Base-by-base conservation (phyloP, 1,284 basidiomycete species). In the Puccinia polysora region DNA sequence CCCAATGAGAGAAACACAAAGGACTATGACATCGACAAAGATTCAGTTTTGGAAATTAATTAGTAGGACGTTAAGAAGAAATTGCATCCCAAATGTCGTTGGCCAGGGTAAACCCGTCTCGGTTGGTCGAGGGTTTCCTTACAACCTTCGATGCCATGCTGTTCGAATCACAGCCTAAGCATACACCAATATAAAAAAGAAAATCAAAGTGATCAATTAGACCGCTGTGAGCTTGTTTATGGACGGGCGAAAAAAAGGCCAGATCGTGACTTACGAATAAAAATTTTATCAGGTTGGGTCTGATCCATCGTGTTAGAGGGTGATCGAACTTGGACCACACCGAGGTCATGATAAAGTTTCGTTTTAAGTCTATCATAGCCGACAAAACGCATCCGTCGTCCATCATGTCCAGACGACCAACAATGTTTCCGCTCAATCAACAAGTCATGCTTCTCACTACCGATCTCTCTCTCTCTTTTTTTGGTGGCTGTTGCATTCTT, bases 271-370 rank as follows among this genome's bases (percentile, higher is more conserved):
- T 14, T 52, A 70, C 67, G 40, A 23, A 70, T 49, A n/a, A 70
- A 70, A 20, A 70, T 34, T 40, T 70, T 70, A 2, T 70, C 43
- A 20, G 32, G 20, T 4, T 45, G 12, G 2, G 36, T 4, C 8
- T 59, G 20, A 38, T 34, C n/a, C 30, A 15, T 36, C 25, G 23
- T 59, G 34, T 60, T 60, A 18, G 43, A 28, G 34, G 45, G 32
- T 14, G 53, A 20, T 2, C 43, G 55, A n/a, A 62, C 67, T 52
- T 59, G 67, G 6, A 70, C 30, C 5, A 70, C 59, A 15, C 67
- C 67, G 5, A 70, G 56, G 30, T 60, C 67, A 70, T 70, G 67
- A 52, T 70, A 59, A 32, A 70, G 56, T 58, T 70, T 70, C 2
- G 67, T 62, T 36, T 60, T 70, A 3, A 70, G 47, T 43, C 67